These are phyloP conservation scores for Candida sanyaensis DNA, from an alignment of 1,139 yeast species.

Conservation along the genomic window DNA sequence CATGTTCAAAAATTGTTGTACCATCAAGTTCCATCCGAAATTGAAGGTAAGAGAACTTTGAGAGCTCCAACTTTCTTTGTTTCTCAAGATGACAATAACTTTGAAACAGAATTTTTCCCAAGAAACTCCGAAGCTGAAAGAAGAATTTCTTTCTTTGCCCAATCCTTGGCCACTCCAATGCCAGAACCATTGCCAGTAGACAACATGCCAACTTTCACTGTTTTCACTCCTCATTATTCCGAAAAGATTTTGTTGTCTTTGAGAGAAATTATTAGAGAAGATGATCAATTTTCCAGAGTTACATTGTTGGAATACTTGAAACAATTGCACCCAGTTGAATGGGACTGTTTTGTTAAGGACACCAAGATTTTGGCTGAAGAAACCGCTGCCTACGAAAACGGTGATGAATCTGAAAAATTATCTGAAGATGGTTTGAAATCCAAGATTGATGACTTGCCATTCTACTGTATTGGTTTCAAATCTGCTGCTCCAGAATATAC, in stretches of 20 bases:
- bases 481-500: conserved; percentile 56
- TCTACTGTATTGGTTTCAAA: conserved; percentile 53
- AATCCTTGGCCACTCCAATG: conserved; percentile 53
- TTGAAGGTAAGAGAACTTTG: conserved; percentile 26
- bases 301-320: conserved; percentile 55
- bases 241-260: conserved; percentile 51
- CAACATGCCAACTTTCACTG: conserved; percentile 53
- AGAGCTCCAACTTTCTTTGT: conserved; percentile 52
- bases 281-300: conserved; percentile 49
- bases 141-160: conserved; percentile 56
- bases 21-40: conserved; percentile 40
- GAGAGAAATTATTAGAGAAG: conserved; percentile 48
- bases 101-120: conserved; percentile 33
- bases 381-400: conserved; percentile 82
- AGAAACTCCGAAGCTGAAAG: conserved; percentile 50
- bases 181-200: conserved; percentile 73
- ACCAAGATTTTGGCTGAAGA: conserved; percentile 69
- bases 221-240: conserved; percentile 52
- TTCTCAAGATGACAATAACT: conserved; percentile 51
- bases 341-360: conserved; percentile 54
- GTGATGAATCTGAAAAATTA: conserved; percentile 60
- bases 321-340: conserved; percentile 51
- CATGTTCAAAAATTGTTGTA: conserved; percentile 50
- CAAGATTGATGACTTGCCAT: conserved; percentile 41
- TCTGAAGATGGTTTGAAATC: conserved; percentile 33